Evolutionary conservation across 2,329 filamentous ascomycete species (phyloP), one percentile per base, ranked within the genome.

Genomic region (Neonectria neomacrospora): DNA sequence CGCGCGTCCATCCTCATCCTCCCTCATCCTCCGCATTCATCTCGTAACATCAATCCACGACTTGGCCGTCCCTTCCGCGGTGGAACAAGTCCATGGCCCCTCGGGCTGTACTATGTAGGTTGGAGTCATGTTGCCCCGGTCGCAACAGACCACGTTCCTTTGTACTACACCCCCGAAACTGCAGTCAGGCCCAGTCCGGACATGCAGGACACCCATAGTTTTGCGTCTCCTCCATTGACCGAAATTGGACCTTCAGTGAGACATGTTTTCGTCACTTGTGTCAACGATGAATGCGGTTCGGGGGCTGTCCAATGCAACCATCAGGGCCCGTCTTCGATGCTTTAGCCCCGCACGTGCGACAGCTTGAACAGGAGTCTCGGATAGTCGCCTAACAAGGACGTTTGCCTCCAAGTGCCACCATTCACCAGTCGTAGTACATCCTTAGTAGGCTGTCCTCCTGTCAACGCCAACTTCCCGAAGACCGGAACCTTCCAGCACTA

Each of bases 401-500:
- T 26, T 54, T 48, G 28, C 39, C 39, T 53, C 50, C 34, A 28
- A n/a, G 45, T 54, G 39, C 42, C 23, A 41, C 50, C 60, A 58
- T 50, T 62, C 48, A 50, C 23, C 28, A 50, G n/a, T 32, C 47
- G 16, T 10, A n/a, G n/a, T 14, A 20, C 47, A 32, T n/a, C 47
- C 16, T 30, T 37, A 37, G 14, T 58, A 12, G 7, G 12, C 37
- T 3, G 37, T 11, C n/a, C 45, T 48, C 28, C 34, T 54, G 18
- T 22, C 37, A 50, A 26, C 37, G 52, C 58, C 54, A 54, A 54
- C 39, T 60, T 54, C 65, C 70, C 67, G 63, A 71, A 51, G 41
- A 66, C 65, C 64, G 62, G 70, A 64, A 61, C 51, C 52, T 45
- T 65, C 50, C 41, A 65, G 63, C 63, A 61, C 70, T 71, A 72